Evolutionary conservation across 2,329 filamentous ascomycete species (phyloP).

Genomic region (Verticillium dahliae): DNA sequence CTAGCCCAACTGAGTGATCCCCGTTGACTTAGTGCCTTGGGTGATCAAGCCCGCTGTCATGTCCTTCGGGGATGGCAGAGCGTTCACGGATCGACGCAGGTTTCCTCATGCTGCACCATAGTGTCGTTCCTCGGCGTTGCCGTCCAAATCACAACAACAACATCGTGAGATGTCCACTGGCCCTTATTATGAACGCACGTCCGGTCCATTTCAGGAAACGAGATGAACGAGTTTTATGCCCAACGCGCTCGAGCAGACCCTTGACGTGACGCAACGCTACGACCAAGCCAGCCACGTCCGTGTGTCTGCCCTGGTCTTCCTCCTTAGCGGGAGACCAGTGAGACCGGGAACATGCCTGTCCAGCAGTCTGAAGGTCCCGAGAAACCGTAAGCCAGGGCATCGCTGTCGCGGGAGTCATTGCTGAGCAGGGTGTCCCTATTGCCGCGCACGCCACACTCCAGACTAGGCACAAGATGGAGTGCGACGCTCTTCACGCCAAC

Average conservation of each 20-base stretch:
- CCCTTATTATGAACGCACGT: neutral
- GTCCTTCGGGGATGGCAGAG: neutral
- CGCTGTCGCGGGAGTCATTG: constrained; percentile 1
- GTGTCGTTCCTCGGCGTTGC: neutral
- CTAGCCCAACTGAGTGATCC: neutral
- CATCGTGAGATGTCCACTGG: neutral
- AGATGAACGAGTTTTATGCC: neutral
- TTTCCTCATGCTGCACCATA: neutral
- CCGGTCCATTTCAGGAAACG: neutral
- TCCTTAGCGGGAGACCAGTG: neutral
- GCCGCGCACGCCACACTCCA: neutral
- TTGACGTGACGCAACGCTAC: neutral
- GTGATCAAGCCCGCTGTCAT: neutral
- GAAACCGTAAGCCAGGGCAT: constrained; percentile 7
- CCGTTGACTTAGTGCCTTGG: neutral
- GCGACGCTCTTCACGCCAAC: neutral
- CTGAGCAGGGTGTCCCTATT: neutral
- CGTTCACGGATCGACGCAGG: neutral
- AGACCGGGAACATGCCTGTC: neutral
- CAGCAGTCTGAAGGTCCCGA: constrained; percentile 2
- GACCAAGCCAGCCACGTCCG: neutral
- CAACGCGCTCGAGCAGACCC: neutral
- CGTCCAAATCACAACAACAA: neutral
- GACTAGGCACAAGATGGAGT: neutral
- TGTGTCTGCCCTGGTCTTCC: neutral